Base-by-base conservation (phyloP, 805 yeast species). In the Candida wancherniae region DNA sequence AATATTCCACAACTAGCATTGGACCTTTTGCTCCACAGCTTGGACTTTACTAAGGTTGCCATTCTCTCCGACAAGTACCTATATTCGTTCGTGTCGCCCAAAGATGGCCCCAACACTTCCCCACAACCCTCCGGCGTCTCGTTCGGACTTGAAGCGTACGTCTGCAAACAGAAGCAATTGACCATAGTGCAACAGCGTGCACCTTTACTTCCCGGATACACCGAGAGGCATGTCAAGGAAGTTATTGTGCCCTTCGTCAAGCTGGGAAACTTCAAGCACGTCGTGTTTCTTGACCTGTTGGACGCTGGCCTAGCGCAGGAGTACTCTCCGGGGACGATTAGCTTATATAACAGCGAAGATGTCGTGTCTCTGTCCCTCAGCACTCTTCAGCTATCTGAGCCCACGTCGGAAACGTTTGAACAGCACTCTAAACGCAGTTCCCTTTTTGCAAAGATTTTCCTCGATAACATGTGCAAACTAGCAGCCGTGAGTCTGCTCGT, bases 51-150 rank as follows among this genome's bases (percentile, higher is more conserved):
- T 34, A 71, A 71, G 22, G 64, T 80, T 3, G 76, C 72, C 8
- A 49, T 71, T 10, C 56, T 88, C 17, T 81, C 82, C 45, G 78
- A 77, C 30, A 53, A 61, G 3, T 73, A 64, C 41, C 55, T 87
- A 6, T 84, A 82, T 49, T 95, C 97, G 3, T 85, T 90, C 58
- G 78, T 80, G 0, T 82, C 95, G 0, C 94, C 96, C 1, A 59
- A 71, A 9, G 96, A 86, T 49, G 62, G 47, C 31, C 35, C 33
- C 21, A 41, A 19, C 13, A 42, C 29, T 15, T 20, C 36, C 16
- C 33, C 33, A 4, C 47, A 47, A 26, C 44, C 47, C n/a, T 17
- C 24, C 0, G 75, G 74, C 1, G 54, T 75, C 3, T 67, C 82
- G 0, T 73, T 83, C 1, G 75, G 82, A 0, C 50, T 84, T 17